Evolutionary conservation across 495 filamentous ascomycete genomes (phyloP), one percentile per base, ranked within the genome.

Genomic region (Margaritispora aquatica): DNA sequence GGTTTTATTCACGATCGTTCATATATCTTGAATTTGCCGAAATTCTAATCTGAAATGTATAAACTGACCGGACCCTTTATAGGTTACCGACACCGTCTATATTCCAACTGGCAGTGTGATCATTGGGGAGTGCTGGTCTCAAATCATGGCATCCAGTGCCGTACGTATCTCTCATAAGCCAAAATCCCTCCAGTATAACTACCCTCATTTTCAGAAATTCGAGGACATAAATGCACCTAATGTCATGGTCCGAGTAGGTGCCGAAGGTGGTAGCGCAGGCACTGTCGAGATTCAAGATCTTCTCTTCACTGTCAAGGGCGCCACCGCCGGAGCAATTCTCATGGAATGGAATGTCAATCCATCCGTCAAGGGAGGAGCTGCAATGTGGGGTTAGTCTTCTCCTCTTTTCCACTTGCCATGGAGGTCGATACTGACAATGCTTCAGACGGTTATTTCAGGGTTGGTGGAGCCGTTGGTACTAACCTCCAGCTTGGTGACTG

Each of bases 391-490:
- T 66, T 79, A 47, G 44, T 47, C 44, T 19, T n/a, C 5, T 47
- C 34, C 34, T n/a, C 44, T 19, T n/a, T 47, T n/a, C 8, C 8
- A 47, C 5, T 5, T 19, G 20, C 20, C 29, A 5, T 34, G 29
- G n/a, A n/a, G n/a, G n/a, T n/a, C n/a, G n/a, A 38, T 22, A 7
- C 44, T 47, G 17, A 47, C 44, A 47, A n/a, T 7, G 13, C 20
- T 7, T 22, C 21, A 47, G 29, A 34, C 29, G 13, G 84, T 0
- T 88, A 91, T 67, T 80, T 84, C 69, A 86, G 88, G 26, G 74
- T 84, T 31, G 81, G 87, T 51, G 89, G 89, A 20, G 77, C 79
- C 22, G 79, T 81, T 1, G 86, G 87, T 27, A 89, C 88, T 0
- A 68, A 79, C 23, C 74, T 92, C n/a, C 84, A 86, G 66, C 78